Evolutionary conservation across 768 basidiomycete genomes (phyloP).

Genomic region (Hericium rajendrae): DNA sequence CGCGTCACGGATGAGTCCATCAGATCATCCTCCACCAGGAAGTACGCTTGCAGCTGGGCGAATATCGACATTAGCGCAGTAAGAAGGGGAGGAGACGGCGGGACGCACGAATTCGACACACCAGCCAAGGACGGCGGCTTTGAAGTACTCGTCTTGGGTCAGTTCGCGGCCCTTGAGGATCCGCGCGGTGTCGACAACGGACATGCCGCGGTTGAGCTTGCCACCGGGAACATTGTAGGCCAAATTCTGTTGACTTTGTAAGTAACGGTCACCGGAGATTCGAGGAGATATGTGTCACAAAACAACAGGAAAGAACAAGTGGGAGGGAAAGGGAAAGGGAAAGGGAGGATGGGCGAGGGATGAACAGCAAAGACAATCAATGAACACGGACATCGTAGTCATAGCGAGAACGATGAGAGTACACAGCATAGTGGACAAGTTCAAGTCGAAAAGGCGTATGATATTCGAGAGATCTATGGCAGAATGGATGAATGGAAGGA

Average conservation of each 20-base stretch:
- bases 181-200: conserved; percentile 87
- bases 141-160: conserved; percentile 78
- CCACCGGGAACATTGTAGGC: conserved; percentile 95
- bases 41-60: conserved; percentile 86
- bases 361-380: no score
- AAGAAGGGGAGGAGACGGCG: background rate
- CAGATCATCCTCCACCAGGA: conserved; percentile 95
- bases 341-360: no score
- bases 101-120: conserved; percentile 87
- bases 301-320: no score
- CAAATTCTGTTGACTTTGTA: conserved; percentile 53
- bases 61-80: background rate
- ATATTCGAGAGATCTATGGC: no score
- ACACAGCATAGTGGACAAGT: no score
- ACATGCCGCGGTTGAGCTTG: conserved; percentile 94
- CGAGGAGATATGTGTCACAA: no score
- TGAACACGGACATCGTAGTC: no score
- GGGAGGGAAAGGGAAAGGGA: no score
- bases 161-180: conserved; percentile 69
- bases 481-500: background rate
- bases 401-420: no score
- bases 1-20: conserved; percentile 95
- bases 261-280: no score
- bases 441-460: no score
- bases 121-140: conserved; percentile 88